These are phyloP conservation scores for Pleurotus pulmonarius DNA, from an alignment of 768 basidiomycete species.

Conservation along the genomic window DNA sequence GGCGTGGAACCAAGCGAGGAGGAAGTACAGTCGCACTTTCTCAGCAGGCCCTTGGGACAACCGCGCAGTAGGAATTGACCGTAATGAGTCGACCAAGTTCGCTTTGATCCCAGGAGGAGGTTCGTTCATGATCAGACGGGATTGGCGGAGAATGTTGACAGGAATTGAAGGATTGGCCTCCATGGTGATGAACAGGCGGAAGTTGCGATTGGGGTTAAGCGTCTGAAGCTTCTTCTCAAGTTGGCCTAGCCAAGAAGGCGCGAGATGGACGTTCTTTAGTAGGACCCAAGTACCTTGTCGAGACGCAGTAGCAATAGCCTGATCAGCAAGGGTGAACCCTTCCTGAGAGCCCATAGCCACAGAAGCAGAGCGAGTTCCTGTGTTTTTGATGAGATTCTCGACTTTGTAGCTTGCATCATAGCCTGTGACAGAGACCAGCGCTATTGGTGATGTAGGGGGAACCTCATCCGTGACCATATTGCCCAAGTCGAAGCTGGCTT, in stretches of 20 bases:
- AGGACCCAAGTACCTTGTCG: conserved; percentile 95
- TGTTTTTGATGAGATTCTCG: conserved; percentile 79
- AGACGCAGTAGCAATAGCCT: conserved; percentile 90
- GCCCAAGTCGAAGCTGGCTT: conserved; percentile 73
- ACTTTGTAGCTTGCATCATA: conserved; percentile 99
- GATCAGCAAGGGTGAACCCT: conserved; percentile 94
- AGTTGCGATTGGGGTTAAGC: conserved; percentile 81
- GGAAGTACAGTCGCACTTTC: conserved; percentile 90
- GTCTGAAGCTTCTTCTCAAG: conserved; percentile 96
- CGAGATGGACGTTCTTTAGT: conserved; percentile 95
- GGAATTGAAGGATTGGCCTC: conserved; percentile 94
- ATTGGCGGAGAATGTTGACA: conserved; percentile 94
- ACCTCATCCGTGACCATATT: conserved; percentile 79
- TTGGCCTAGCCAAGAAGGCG: conserved; percentile 92
- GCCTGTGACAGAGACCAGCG: conserved; percentile 89
- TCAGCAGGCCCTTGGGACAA: conserved; percentile 87
- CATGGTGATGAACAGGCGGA: conserved; percentile 98
- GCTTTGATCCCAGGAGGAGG: conserved; percentile 97
- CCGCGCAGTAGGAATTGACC: conserved; percentile 65
- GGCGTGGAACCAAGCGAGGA: conserved; percentile 99
- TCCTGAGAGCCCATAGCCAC: conserved; percentile 99
- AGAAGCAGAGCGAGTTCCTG: conserved; percentile 73
- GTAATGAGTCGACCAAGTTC: conserved; percentile 87
- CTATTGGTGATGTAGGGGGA: conserved; percentile 76
- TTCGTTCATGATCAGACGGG: conserved; percentile 97